Evolutionary conservation across 768 basidiomycete species (phyloP), one percentile per base, ranked within the genome.

Genomic region (Suillus occidentalis): DNA sequence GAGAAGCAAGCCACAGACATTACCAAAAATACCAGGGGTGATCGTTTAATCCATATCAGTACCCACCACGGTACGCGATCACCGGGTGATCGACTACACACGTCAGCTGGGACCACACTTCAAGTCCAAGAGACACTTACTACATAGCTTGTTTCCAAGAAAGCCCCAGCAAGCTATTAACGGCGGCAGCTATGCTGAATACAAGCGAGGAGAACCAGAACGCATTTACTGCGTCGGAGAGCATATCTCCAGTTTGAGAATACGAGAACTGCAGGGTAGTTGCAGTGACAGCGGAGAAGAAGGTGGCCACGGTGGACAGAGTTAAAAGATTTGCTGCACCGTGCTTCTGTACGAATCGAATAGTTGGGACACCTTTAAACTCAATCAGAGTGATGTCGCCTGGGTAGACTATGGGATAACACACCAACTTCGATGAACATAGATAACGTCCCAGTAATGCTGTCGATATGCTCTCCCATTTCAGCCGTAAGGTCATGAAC

Each of bases 111-210:
- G 49, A 25, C 16, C 14, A n/a, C 6, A 18, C 56, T 5, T 39
- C 1, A 34, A 52, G 42, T 62, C 57, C 47, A 10, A 13, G 52
- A 64, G n/a, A 34, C 31, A 84, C 89, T 68, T 76, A 91, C 89
- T 92, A 92, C 88, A 91, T 90, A 0, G 90, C 89, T 71, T 90
- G 89, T 72, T 89, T 90, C 90, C 90, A 92, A 0, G 89, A 90
- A 58, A 92, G 75, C 53, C 89, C 90, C 16, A 92, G 78, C n/a
- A 91, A 77, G 73, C 87, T 88, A 75, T 91, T 92, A 50, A 92
- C 90, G 25, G 90, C 89, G 4, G 90, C 87, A 25, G 84, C 89
- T 65, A 91, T 90, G 67, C 87, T 89, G 77, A 92, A 91, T 5
- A 92, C 89, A 63, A 92, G 74, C 9, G 88, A 90, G 2, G 85